A percentile compares a stretch with the other conserved stretches of the same genome.
These are phyloP conservation scores for Vanrija humicola DNA, from an alignment of 1,284 basidiomycete species.

Conservation along the genomic window DNA sequence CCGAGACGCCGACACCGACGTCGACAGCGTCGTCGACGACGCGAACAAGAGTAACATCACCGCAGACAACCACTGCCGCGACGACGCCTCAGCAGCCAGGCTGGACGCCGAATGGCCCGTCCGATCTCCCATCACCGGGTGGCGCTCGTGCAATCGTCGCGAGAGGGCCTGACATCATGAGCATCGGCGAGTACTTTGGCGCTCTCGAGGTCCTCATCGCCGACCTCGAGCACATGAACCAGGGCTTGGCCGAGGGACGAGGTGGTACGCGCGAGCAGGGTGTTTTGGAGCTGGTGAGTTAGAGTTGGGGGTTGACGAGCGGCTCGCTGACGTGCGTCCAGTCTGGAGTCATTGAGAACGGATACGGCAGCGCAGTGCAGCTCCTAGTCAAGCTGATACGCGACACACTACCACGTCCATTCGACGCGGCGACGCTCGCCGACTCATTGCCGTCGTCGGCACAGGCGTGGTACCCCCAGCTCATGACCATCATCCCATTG, in stretches of 20 bases:
- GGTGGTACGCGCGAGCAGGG: conserved; percentile 42
- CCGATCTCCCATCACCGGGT: conserved; percentile 16
- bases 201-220: conserved; percentile 40
- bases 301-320: conserved; percentile 7
- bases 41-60: too few relatives aligned
- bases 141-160: conserved; percentile 35
- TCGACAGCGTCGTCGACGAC: too few relatives aligned
- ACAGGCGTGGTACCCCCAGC: conserved; percentile 29
- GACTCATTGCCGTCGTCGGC: conserved; percentile 30
- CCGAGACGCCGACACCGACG: background rate
- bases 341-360: conserved; percentile 41
- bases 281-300: conserved; percentile 40
- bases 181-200: conserved; percentile 36
- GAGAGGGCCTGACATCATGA: conserved; percentile 40
- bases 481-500: conserved; percentile 26
- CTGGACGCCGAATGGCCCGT: too few relatives aligned
- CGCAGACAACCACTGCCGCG: too few relatives aligned
- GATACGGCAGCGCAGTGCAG: conserved; percentile 30
- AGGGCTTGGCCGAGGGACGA: conserved; percentile 38
- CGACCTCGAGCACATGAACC: conserved; percentile 46
- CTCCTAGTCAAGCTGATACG: conserved; percentile 34
- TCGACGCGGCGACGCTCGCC: conserved; percentile 8
- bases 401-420: conserved; percentile 9
- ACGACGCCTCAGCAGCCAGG: too few relatives aligned
- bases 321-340: conserved; percentile 4